Conservation (phyloP, 345 rosid genomes). For the Kernera saxatilis region DNA sequence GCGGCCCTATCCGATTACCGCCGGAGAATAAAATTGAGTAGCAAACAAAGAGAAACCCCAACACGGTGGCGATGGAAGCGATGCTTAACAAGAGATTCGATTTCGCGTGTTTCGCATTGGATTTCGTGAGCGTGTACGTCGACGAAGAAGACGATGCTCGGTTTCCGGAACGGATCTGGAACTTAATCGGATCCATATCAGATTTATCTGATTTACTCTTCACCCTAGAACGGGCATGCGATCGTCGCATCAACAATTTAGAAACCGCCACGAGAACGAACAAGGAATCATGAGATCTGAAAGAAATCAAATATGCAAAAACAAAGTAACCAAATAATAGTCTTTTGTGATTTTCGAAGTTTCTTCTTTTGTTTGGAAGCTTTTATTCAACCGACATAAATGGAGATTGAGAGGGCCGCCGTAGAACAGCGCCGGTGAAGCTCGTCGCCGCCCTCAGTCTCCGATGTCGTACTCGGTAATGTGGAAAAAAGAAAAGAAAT, state of each 20-base stretch:
- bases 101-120: conserved; percentile 31
- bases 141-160: conserved; percentile 42
- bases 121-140: conserved; percentile 20
- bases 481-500: neutral
- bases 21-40: conserved; percentile 28
- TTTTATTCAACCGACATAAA: conserved; percentile 16
- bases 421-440: conserved; percentile 23
- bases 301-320: neutral
- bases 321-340: neutral
- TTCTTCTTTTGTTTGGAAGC: neutral
- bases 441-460: conserved; percentile 31
- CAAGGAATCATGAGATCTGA: conserved; percentile 24
- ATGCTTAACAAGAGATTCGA: conserved; percentile 28
- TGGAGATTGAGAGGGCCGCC: conserved; percentile 32
- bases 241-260: conserved; percentile 74
- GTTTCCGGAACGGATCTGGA: conserved; percentile 45
- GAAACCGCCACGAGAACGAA: conserved; percentile 3
- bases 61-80: conserved; percentile 15
- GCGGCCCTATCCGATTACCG: neutral
- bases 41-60: conserved; percentile 33
- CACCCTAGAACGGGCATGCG: conserved; percentile 59
- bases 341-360: neutral
- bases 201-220: conserved; percentile 16
- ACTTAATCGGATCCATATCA: conserved; percentile 65
- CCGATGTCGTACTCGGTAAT: conserved; percentile 26